These are phyloP conservation scores for Chlamydomonas sp. DNA, from an alignment of 139 green algal species.

Conservation along the genomic window DNA sequence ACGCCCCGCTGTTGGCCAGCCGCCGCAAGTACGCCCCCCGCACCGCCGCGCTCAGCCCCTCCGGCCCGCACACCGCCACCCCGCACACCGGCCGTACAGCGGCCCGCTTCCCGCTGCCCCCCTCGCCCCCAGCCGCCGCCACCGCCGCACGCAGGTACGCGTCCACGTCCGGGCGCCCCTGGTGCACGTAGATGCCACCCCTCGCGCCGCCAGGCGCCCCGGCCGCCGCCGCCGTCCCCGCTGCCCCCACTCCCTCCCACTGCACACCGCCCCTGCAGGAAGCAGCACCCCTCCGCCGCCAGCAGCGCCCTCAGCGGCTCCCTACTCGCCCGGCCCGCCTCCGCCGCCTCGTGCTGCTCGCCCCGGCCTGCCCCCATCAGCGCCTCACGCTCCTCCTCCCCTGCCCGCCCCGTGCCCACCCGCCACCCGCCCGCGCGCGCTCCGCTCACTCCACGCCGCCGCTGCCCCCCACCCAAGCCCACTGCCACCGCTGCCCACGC, in stretches of 20 bases:
- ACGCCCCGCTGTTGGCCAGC: neutral
- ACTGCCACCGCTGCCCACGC: neutral
- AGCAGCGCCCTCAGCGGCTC: neutral
- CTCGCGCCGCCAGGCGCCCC: neutral
- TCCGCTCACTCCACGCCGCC: neutral
- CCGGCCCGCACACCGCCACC: constrained; percentile 27
- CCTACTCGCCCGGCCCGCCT: neutral
- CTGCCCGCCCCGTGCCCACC: neutral
- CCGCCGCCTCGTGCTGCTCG: neutral
- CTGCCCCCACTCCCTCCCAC: neutral
- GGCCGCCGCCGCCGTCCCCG: neutral
- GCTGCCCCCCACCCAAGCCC: neutral
- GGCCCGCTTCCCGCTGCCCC: neutral
- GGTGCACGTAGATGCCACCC: neutral
- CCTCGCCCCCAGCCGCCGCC: neutral
- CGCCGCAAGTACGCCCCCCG: neutral
- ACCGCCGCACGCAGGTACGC: neutral
- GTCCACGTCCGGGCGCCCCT: constrained; percentile 3
- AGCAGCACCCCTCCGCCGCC: neutral
- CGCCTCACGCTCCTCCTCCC: neutral
- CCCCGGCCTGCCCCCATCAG: neutral
- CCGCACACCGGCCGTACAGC: neutral
- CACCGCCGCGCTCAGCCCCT: neutral
- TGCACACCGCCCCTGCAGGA: neutral
- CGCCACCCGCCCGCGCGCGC: neutral